Evolutionary conservation across 805 yeast genomes (phyloP).

Genomic region (Cyberlindnera bimundalis): DNA sequence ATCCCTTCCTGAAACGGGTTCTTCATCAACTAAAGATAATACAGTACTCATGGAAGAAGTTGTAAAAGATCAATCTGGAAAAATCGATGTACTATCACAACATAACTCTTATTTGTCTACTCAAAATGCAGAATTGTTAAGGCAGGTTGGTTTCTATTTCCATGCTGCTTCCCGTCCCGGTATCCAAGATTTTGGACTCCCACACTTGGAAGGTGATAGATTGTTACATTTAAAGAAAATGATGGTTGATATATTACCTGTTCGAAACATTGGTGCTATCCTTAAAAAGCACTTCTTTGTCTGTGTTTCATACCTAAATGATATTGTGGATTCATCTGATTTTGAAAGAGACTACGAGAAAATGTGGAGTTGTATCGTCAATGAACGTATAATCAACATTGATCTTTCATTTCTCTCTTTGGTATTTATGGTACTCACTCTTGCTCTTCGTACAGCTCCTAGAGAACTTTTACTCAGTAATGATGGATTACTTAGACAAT

Average conservation of each 20-base stretch:
- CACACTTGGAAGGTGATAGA: constrained; percentile 5
- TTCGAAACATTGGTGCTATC: constrained; percentile 7
- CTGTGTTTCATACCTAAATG: constrained; percentile 9
- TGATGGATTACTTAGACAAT: constrained; percentile 5
- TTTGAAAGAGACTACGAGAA: constrained; percentile 16
- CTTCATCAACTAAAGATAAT: constrained; percentile 1
- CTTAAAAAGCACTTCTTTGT: constrained; percentile 18
- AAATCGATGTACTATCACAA: constrained; percentile 8
- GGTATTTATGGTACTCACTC: constrained; percentile 11
- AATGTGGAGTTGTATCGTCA: constrained; percentile 12
- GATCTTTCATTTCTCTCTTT: constrained; percentile 17
- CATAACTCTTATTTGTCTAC: constrained; percentile 1
- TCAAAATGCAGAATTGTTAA: constrained; percentile 14
- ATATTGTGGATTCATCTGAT: constrained; percentile 5
- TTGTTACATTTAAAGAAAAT: constrained; percentile 6
- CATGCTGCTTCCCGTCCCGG: constrained; percentile 5
- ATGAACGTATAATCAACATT: constrained; percentile 7
- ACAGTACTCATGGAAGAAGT: constrained; percentile 1
- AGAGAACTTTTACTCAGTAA: constrained; percentile 11
- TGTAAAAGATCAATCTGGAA: constrained; percentile 2
- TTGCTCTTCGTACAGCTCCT: constrained; percentile 12
- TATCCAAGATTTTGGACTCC: constrained; percentile 5
- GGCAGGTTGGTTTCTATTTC: constrained; percentile 9
- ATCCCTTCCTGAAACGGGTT: not conserved
- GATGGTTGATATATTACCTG: constrained; percentile 15